Conservation (phyloP, 2,329 filamentous ascomycete genomes). For the Calonectria leucothoes region DNA sequence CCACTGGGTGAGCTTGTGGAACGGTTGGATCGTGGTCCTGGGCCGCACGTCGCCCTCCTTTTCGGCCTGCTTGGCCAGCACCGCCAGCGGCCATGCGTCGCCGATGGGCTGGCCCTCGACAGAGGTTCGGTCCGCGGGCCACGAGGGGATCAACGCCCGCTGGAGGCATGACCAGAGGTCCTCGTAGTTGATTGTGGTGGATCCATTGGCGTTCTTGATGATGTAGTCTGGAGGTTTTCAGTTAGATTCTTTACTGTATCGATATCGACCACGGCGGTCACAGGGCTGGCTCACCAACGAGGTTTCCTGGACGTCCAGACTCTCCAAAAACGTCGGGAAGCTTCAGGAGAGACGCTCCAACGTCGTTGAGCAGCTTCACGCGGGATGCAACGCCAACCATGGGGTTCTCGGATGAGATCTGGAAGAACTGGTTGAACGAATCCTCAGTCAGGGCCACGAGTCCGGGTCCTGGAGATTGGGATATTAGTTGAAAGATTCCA, state of each 20-base stretch:
- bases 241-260: not conserved
- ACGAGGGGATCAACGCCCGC: conserved; percentile 57
- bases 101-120: conserved; percentile 57
- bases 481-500: conserved; percentile 9
- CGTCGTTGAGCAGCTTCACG: conserved; percentile 52
- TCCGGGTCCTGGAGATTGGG: conserved; percentile 40
- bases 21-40: conserved; percentile 56
- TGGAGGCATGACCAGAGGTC: conserved; percentile 58
- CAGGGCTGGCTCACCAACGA: conserved; percentile 63
- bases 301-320: conserved; percentile 57
- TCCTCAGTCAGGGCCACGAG: conserved; percentile 48
- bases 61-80: conserved; percentile 27
- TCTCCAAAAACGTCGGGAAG: conserved; percentile 54
- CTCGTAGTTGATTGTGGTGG: conserved; percentile 50
- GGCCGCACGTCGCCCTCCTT: conserved; percentile 1
- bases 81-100: conserved; percentile 60
- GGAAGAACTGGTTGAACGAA: conserved; percentile 53
- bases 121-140: conserved; percentile 64
- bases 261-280: too few species aligned
- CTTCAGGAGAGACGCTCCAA: conserved; percentile 55
- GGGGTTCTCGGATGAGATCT: conserved; percentile 56
- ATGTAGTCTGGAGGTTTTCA: conserved; percentile 51
- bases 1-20: conserved; percentile 78
- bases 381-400: conserved; percentile 59
- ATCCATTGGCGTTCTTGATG: conserved; percentile 39